These are phyloP conservation scores for Aspergillus homomorphus DNA, from an alignment of 495 filamentous ascomycete genomes.

Conservation along the genomic window DNA sequence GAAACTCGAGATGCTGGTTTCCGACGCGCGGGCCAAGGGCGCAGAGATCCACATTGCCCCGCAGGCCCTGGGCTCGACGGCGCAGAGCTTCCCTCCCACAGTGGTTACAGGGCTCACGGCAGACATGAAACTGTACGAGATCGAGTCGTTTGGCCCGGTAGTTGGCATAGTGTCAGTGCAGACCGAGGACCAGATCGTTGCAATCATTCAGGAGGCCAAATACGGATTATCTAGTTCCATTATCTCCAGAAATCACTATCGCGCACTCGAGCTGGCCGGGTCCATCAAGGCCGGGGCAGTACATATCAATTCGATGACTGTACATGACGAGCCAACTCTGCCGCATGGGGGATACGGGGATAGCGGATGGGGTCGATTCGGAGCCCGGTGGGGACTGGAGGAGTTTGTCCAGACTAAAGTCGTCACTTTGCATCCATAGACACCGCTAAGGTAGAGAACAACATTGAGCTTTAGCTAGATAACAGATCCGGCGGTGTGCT, in stretches of 20 bases:
- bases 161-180: conserved; percentile 36
- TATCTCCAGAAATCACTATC: conserved; percentile 22
- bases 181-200: conserved; percentile 25
- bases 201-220: conserved; percentile 23
- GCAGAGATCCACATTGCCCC: background rate
- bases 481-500: no score
- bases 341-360: conserved; percentile 74
- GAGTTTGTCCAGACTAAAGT: conserved; percentile 75
- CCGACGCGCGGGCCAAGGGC: background rate
- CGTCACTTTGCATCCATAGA: conserved; percentile 48
- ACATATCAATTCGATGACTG: conserved; percentile 76
- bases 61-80: background rate
- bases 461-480: no score
- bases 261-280: conserved; percentile 26
- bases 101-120: conserved; percentile 56
- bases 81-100: conserved; percentile 54
- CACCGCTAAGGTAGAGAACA: background rate
- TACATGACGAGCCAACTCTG: conserved; percentile 70
- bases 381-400: conserved; percentile 42
- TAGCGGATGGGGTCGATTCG: conserved; percentile 66
- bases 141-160: conserved; percentile 74
- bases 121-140: conserved; percentile 68
- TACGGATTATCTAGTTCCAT: conserved; percentile 34
- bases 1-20: background rate
- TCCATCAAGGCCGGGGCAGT: conserved; percentile 45